phyloP scores from a whole-genome alignment of 306 rosid genomes.

The Fragaria nilgerrensis region DNA sequence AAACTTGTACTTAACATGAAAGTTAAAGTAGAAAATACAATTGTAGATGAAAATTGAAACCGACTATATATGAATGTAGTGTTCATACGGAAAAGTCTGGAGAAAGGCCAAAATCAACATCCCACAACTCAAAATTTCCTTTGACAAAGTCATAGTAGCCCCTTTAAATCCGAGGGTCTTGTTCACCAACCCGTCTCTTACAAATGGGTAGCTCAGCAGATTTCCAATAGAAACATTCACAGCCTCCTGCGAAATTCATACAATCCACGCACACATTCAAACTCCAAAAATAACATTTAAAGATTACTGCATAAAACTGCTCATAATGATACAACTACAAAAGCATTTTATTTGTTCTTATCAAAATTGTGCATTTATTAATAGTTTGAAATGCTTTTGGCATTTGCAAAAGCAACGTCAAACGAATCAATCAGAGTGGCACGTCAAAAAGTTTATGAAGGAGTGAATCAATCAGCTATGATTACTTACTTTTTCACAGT shows the following conservation, averaged over 20 bases:
- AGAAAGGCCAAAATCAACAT: conserved; percentile 72
- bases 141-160: conserved; percentile 87
- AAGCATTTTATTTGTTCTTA: neutral
- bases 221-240: conserved; percentile 82
- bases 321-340: neutral
- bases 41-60: neutral
- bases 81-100: conserved; percentile 86
- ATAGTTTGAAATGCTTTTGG: neutral
- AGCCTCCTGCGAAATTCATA: conserved; percentile 64
- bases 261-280: neutral
- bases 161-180: conserved; percentile 76
- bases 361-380: neutral
- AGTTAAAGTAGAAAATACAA: neutral
- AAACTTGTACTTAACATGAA: neutral
- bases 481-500: conserved; percentile 69
- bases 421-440: neutral
- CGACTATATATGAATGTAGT: conserved; percentile 29
- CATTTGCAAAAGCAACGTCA: neutral
- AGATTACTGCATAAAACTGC: neutral
- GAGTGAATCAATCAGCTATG: neutral
- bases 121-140: conserved; percentile 89
- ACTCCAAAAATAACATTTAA: too few relatives aligned
- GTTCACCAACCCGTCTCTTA: conserved; percentile 85
- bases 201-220: conserved; percentile 90
- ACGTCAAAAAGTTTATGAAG: neutral